A percentile compares a stretch with the other conserved stretches of the same genome.
Evolutionary conservation across 202 grass and related monocot genomes (phyloP).

Genomic region (Carex sylvatica): DNA sequence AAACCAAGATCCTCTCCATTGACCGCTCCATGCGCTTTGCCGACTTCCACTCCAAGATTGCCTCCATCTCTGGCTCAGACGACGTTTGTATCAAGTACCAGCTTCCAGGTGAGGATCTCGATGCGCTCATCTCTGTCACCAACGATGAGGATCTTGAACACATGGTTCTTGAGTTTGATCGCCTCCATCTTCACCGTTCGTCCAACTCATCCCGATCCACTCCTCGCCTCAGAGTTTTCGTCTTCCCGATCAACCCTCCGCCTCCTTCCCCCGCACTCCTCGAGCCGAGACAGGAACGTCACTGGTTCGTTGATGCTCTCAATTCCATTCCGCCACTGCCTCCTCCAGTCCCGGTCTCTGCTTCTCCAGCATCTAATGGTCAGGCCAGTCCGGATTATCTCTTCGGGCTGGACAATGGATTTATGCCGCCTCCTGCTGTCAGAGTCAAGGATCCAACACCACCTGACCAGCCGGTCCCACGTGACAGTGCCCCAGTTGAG

Average conservation of each 20-base stretch:
- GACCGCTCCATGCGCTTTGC: slow-evolving; percentile 61
- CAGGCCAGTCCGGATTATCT: slow-evolving; percentile 57
- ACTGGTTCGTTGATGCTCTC: slow-evolving; percentile 71
- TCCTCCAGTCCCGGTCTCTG: not conserved
- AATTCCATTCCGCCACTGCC: slow-evolving; percentile 41
- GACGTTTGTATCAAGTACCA: slow-evolving; percentile 92
- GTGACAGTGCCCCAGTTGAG: slow-evolving; percentile 52
- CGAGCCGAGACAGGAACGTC: slow-evolving; percentile 51
- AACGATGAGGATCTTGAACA: slow-evolving; percentile 96
- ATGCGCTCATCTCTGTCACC: slow-evolving; percentile 89
- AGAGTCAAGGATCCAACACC: slow-evolving; percentile 63
- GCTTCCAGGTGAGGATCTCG: slow-evolving; percentile 96
- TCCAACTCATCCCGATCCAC: slow-evolving; percentile 40
- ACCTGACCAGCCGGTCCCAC: slow-evolving; percentile 24
- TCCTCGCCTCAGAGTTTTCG: slow-evolving; percentile 72
- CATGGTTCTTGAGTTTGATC: slow-evolving; percentile 87
- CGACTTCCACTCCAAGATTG: slow-evolving; percentile 60
- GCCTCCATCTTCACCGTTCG: slow-evolving; percentile 54
- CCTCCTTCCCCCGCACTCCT: slow-evolving; percentile 48
- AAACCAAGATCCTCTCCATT: slow-evolving; percentile 88
- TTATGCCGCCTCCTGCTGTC: slow-evolving; percentile 64
- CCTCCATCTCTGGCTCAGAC: slow-evolving; percentile 27
- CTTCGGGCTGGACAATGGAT: slow-evolving; percentile 71
- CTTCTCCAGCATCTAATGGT: not conserved
- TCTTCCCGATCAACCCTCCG: slow-evolving; percentile 59